Percentiles rank a stretch among this genome's conserved stretches.
phyloP scores from a whole-genome alignment of 371 early-diverging fungal species.

The Ordospora pajunii region DNA sequence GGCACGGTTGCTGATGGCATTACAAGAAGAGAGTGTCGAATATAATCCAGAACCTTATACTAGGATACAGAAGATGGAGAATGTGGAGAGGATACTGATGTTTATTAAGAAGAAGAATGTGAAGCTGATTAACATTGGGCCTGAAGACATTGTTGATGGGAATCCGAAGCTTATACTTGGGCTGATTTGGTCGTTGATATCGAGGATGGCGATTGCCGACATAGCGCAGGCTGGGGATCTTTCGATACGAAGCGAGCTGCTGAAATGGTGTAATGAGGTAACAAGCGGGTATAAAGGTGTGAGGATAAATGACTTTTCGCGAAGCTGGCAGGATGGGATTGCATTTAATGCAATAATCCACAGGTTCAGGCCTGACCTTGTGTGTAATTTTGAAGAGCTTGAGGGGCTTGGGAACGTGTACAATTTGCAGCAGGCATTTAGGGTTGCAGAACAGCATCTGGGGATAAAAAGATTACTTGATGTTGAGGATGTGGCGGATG shows the following conservation, averaged over 20 bases:
- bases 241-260: constrained; percentile 68
- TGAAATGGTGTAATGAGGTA: constrained; percentile 85
- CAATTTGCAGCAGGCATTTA: constrained; percentile 84
- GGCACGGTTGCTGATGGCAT: constrained; percentile 61
- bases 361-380: constrained; percentile 79
- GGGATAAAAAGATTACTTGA: constrained; percentile 76
- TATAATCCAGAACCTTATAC: constrained; percentile 74
- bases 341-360: constrained; percentile 91
- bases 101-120: constrained; percentile 76
- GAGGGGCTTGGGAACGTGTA: constrained; percentile 63
- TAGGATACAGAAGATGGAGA: constrained; percentile 85
- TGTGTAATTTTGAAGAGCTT: constrained; percentile 70
- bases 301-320: constrained; percentile 73
- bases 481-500: constrained; percentile 84
- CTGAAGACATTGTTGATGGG: constrained; percentile 81
- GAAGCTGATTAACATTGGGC: constrained; percentile 76
- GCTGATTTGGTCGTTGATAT: constrained; percentile 90
- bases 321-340: constrained; percentile 80
- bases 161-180: constrained; percentile 86
- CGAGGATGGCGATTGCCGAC: constrained; percentile 80
- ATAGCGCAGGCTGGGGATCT: constrained; percentile 14
- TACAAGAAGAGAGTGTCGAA: constrained; percentile 67
- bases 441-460: constrained; percentile 74
- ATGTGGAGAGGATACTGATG: constrained; percentile 77
- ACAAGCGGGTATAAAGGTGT: constrained; percentile 70